Conservation (phyloP, 257 asterid genomes). For the Euphrasia confusa region DNA sequence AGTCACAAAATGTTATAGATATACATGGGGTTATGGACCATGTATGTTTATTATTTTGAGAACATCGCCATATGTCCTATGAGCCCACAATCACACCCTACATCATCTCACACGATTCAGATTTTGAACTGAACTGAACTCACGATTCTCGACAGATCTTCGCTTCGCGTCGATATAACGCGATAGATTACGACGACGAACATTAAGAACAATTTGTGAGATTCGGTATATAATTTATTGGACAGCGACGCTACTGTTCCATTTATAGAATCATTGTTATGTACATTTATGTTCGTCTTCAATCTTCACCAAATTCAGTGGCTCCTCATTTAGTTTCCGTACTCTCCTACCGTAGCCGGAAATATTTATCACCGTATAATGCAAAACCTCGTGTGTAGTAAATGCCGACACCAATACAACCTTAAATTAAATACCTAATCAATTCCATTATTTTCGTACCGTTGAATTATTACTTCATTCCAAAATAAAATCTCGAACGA, state of each 20-base stretch:
- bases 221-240: too few relatives aligned
- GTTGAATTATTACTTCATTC: slow-evolving; percentile 17
- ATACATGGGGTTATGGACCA: slow-evolving; percentile 1
- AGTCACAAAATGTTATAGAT: slow-evolving; percentile 10
- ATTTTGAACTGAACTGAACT: too few relatives aligned
- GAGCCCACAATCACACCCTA: slow-evolving; percentile 16
- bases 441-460: slow-evolving; percentile 4
- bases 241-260: neutral
- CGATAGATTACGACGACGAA: too few relatives aligned
- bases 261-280: too few relatives aligned
- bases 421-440: slow-evolving; percentile 22
- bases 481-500: neutral
- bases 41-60: slow-evolving; percentile 6
- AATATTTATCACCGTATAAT: neutral
- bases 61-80: neutral
- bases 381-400: neutral
- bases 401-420: slow-evolving; percentile 16
- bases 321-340: neutral
- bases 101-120: too few relatives aligned
- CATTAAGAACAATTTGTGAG: too few relatives aligned
- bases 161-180: too few relatives aligned
- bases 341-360: neutral
- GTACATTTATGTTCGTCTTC: neutral
- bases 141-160: neutral
- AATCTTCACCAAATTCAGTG: too few relatives aligned